phyloP scores from a whole-genome alignment of 805 yeast species.

The Hanseniaspora thailandica region DNA sequence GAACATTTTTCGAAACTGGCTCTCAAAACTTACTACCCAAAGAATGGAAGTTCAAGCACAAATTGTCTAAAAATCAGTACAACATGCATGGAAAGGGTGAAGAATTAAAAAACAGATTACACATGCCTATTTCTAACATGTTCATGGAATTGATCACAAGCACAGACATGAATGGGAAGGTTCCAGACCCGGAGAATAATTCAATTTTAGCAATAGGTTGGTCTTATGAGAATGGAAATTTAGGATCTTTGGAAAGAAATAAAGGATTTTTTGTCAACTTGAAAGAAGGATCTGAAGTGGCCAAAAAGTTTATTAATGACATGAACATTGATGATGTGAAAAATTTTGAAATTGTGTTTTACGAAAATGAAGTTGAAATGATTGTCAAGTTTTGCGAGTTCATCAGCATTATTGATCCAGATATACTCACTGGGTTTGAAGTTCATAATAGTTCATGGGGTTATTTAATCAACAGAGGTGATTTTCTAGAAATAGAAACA shows the following conservation, averaged over 20 bases:
- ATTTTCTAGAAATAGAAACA: slow-evolving; percentile 41
- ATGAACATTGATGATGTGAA: slow-evolving; percentile 18
- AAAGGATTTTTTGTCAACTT: slow-evolving; percentile 9
- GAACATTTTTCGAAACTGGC: slow-evolving; percentile 8
- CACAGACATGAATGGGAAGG: neutral
- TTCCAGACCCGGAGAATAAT: neutral
- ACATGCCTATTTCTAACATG: slow-evolving; percentile 5
- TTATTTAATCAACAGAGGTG: slow-evolving; percentile 57
- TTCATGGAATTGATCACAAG: slow-evolving; percentile 1
- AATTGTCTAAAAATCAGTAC: neutral
- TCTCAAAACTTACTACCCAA: slow-evolving; percentile 7
- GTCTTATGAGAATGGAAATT: slow-evolving; percentile 4
- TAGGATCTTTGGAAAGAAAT: slow-evolving; percentile 1
- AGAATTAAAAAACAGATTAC: neutral
- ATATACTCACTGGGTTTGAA: slow-evolving; percentile 77
- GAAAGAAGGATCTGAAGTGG: slow-evolving; percentile 13
- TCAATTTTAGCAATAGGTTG: slow-evolving; percentile 2
- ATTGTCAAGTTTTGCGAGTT: slow-evolving; percentile 43
- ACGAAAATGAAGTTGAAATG: slow-evolving; percentile 48
- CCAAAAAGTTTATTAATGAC: slow-evolving; percentile 8
- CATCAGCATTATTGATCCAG: slow-evolving; percentile 67
- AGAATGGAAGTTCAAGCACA: slow-evolving; percentile 8
- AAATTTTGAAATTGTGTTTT: slow-evolving; percentile 30
- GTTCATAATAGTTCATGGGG: slow-evolving; percentile 82
- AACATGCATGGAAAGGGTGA: neutral